Percentiles rank a stretch among this genome's conserved stretches.
phyloP scores from a whole-genome alignment of 2,329 filamentous ascomycete species.

The Pestalotiopsis sp. region DNA sequence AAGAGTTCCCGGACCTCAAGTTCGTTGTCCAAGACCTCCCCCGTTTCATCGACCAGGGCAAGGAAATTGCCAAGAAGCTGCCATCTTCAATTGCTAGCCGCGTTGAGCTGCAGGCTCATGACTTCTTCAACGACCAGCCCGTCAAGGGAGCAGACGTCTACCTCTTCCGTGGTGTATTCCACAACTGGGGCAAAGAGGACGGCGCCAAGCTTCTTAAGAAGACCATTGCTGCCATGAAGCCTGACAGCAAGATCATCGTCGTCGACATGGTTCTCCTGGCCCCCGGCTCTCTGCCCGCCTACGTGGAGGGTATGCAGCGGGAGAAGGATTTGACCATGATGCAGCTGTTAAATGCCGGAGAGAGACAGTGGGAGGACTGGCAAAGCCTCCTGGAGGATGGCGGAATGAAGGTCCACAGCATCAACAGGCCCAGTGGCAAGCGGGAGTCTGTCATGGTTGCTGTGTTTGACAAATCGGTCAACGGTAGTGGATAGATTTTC shows the following conservation, averaged over 20 bases:
- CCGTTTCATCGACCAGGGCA: too few relatives aligned
- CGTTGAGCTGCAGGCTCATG: conserved; percentile 10
- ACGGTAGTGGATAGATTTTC: neutral
- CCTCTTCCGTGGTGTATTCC: conserved; percentile 50
- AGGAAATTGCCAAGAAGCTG: too few relatives aligned
- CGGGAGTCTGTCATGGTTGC: neutral
- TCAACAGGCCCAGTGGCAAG: neutral
- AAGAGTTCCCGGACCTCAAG: too few relatives aligned
- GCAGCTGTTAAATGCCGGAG: neutral
- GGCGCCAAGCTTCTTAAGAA: too few relatives aligned
- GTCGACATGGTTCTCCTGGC: neutral
- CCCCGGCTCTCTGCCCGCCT: neutral
- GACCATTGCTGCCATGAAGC: too few relatives aligned
- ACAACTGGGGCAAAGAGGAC: conserved; percentile 42
- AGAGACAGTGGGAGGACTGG: neutral
- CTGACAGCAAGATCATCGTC: too few relatives aligned
- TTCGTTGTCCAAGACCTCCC: too few relatives aligned
- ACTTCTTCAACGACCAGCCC: conserved; percentile 29
- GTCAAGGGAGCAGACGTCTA: conserved; percentile 41
- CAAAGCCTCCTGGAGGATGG: neutral
- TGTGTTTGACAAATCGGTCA: neutral
- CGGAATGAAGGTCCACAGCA: neutral
- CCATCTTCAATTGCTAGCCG: too few relatives aligned
- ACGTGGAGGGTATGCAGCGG: neutral
- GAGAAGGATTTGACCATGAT: neutral